These are phyloP conservation scores for Mycena polygramma DNA, from an alignment of 768 basidiomycete genomes.

Conservation along the genomic window DNA sequence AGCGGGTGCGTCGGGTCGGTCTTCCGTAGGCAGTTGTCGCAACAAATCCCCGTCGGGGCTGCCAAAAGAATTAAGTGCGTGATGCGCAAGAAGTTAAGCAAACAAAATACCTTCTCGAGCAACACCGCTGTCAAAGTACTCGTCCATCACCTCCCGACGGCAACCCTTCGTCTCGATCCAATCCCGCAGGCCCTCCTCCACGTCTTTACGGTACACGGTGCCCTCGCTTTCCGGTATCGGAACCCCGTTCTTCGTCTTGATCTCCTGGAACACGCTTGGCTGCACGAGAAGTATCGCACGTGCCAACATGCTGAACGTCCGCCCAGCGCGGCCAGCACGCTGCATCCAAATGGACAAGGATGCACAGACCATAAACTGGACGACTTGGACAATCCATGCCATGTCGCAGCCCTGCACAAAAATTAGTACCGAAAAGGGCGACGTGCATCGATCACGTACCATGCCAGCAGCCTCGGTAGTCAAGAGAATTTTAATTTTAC, in stretches of 20 bases:
- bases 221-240: background rate
- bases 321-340: background rate
- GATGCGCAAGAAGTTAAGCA: background rate
- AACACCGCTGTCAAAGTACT: constrained; percentile 43
- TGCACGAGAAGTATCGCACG: constrained; percentile 1
- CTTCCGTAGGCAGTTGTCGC: constrained; percentile 31
- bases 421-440: background rate
- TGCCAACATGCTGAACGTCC: background rate
- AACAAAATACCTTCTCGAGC: background rate
- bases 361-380: background rate
- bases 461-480: constrained; percentile 48
- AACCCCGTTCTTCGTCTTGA: background rate
- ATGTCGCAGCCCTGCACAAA: background rate
- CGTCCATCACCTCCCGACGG: constrained; percentile 32
- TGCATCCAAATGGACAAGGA: background rate
- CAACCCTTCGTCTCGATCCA: background rate
- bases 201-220: background rate
- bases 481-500: constrained; percentile 43
- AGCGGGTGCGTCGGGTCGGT: background rate
- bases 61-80: background rate
- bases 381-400: background rate
- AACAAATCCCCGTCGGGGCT: constrained; percentile 33
- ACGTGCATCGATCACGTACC: constrained; percentile 19
- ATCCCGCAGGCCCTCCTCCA: background rate
- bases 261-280: background rate